A percentile compares a stretch with the other conserved stretches of the same genome.
Conservation (phyloP, 768 basidiomycete species). For the Dioszegia crocea region DNA sequence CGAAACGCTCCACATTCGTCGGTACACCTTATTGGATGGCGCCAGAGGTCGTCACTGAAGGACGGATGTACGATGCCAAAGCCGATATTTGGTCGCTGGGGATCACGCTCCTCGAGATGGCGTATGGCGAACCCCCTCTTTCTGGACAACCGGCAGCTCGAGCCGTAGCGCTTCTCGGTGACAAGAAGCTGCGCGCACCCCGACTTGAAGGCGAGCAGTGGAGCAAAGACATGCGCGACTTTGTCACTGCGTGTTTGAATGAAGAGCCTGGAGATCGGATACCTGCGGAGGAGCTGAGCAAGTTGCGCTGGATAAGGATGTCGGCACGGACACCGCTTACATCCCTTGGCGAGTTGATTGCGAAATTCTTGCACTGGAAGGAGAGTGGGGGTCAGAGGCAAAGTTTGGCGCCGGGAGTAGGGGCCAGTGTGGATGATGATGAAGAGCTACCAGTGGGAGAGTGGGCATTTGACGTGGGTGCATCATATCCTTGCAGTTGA, state of each 20-base stretch:
- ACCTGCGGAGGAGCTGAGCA: constrained; percentile 80
- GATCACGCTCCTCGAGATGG: constrained; percentile 93
- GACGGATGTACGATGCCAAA: constrained; percentile 90
- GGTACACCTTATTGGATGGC: constrained; percentile 99
- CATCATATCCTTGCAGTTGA: not conserved
- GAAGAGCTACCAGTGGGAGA: constrained; percentile 32
- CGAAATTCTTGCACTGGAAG: constrained; percentile 70
- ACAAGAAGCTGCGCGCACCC: constrained; percentile 74
- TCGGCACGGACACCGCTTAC: constrained; percentile 64
- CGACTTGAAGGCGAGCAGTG: constrained; percentile 71
- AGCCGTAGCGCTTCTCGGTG: constrained; percentile 76
- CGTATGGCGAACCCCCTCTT: constrained; percentile 92
- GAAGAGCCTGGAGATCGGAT: constrained; percentile 76
- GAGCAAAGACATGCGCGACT: constrained; percentile 80
- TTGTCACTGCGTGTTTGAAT: constrained; percentile 73
- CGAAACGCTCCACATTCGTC: constrained; percentile 92
- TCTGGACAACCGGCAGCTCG: constrained; percentile 75
- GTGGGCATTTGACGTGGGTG: constrained; percentile 49
- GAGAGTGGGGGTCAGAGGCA: constrained; percentile 65
- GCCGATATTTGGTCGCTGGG: constrained; percentile 98
- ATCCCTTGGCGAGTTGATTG: constrained; percentile 72
- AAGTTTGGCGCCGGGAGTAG: constrained; percentile 58
- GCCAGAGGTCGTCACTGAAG: constrained; percentile 84
- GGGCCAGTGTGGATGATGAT: constrained; percentile 58
- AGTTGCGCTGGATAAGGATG: constrained; percentile 80